Evolutionary conservation across 805 yeast species (phyloP).

Genomic region (Hanseniaspora occidentalis): DNA sequence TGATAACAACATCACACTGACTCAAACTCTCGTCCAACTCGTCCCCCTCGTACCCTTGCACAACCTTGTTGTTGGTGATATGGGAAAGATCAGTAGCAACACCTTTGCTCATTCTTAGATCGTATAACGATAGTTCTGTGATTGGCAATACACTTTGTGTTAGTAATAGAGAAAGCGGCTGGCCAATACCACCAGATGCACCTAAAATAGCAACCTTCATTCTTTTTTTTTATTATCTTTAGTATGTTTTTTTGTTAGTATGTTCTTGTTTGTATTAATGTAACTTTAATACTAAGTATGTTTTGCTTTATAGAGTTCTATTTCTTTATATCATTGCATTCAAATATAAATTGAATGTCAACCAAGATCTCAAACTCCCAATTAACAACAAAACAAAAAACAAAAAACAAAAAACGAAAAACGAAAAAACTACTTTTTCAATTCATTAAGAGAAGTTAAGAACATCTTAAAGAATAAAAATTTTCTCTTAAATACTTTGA

Average conservation of each 20-base stretch:
- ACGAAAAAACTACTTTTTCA: no score
- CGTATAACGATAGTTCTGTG: conserved; percentile 57
- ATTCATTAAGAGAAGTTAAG: no score
- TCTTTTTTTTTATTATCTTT: background rate
- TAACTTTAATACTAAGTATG: background rate
- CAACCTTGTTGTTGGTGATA: conserved; percentile 61
- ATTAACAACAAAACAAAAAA: no score
- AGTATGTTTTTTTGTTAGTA: background rate
- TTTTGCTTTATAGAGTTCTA: background rate
- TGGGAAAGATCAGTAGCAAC: conserved; percentile 73
- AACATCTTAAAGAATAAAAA: no score
- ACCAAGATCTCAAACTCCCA: no score
- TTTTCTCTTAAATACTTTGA: no score
- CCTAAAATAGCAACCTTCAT: conserved; percentile 66
- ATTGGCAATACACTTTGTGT: conserved; percentile 56
- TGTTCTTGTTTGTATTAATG: background rate
- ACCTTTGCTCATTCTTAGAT: conserved; percentile 67
- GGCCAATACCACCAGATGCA: conserved; percentile 82
- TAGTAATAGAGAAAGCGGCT: conserved; percentile 51
- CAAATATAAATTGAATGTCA: no score
- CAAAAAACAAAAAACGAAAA: no score
- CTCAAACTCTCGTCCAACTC: conserved; percentile 58
- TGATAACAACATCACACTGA: conserved; percentile 75
- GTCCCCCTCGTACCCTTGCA: conserved; percentile 53
- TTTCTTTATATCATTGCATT: no score